A percentile compares a stretch with the other conserved stretches of the same genome.
phyloP scores from a whole-genome alignment of 306 rosid species.

The Corylus heterophylla region DNA sequence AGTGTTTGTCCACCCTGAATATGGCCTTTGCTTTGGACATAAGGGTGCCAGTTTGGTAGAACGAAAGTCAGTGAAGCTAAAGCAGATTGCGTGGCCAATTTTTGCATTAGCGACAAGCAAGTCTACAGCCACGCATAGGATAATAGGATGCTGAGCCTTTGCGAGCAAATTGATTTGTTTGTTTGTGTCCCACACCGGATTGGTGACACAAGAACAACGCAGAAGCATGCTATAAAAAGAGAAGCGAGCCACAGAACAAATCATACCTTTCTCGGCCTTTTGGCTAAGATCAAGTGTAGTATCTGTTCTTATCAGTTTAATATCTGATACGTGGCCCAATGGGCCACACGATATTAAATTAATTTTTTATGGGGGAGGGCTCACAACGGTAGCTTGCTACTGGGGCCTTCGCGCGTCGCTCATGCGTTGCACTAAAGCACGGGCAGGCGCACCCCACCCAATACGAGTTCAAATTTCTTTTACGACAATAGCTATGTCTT shows the following conservation, averaged over 20 bases:
- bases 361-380: not conserved
- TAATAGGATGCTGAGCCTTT: too few species aligned
- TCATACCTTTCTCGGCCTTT: slow-evolving; percentile 4
- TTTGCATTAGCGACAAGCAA: not conserved
- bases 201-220: not conserved
- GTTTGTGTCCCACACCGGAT: not conserved
- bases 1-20: too few species aligned
- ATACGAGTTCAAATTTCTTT: not conserved
- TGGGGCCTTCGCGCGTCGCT: not conserved
- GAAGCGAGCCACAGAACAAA: fast-evolving
- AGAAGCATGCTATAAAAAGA: not conserved
- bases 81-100: not conserved
- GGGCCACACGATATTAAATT: not conserved
- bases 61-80: too few species aligned
- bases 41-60: too few species aligned
- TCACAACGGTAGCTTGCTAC: not conserved
- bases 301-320: slow-evolving; percentile 2
- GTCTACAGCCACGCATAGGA: too few species aligned
- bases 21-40: too few species aligned
- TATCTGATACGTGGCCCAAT: not conserved
- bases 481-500: too few species aligned
- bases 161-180: too few species aligned
- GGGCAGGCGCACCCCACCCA: not conserved
- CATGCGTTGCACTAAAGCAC: not conserved
- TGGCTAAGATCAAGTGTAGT: slow-evolving; percentile 5